Evolutionary conservation across 495 filamentous ascomycete species (phyloP), one percentile per base, ranked within the genome.

Genomic region (Aspergillus nidulans): DNA sequence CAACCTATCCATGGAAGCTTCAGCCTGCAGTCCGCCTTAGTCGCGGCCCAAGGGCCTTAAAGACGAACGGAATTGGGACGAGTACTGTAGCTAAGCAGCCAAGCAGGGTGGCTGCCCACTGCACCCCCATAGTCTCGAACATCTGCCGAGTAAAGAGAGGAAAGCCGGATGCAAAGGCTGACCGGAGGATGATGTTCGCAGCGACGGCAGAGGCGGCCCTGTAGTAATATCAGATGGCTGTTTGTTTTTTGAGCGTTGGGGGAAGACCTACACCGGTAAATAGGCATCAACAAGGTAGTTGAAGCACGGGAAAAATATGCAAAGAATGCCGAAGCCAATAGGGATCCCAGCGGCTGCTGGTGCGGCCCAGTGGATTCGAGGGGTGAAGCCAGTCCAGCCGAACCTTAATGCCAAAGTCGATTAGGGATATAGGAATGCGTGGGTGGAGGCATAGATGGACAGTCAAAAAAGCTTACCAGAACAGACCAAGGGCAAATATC

Each of bases 121-220:
- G 70, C 26, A 92, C 82, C 21, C 85, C 82, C 61, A 92, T 73
- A 23, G 79, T 84, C 4, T 80, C 70, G 64, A 90, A 90, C 86
- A 91, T 88, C 59, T 89, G 85, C 20, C 69, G 80, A 0, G 82
- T 73, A 66, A 92, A 94, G 7, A 94, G 79, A 3, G 89, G 89
- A 70, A 92, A 92, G 1, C 77, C 83, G 5, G 85, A 83, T 25
- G 84, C 88, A 46, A 80, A 81, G 6, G 86, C 68, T 5, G 85
- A 89, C 10, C 89, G 85, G 7, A 91, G 72, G 69, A 92, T 88
- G 2, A 88, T 91, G 69, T 92, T 92, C 20, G 83, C 89, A 10
- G 89, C 89, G 45, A 92, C 87, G 32, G 88, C 87, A 1, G 87
- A 90, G 42, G 88, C 24, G 20, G 25, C 44, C 10, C 43, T 23